phyloP scores from a whole-genome alignment of 768 basidiomycete species.

The Amanita phalloides region DNA sequence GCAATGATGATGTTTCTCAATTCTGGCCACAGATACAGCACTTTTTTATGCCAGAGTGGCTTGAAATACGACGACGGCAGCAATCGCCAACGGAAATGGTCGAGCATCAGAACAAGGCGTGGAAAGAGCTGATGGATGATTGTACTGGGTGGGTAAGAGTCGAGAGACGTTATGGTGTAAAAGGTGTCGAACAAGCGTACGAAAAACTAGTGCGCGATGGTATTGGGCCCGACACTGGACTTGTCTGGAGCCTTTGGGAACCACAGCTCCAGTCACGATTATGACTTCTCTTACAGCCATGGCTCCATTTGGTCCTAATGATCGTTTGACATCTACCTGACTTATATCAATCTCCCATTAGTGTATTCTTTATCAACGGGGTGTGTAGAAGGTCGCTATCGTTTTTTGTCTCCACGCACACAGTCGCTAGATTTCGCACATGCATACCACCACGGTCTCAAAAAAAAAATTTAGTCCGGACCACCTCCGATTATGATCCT shows the following conservation, averaged over 20 bases:
- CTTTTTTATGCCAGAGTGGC: constrained; percentile 68
- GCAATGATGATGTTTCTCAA: constrained; percentile 8
- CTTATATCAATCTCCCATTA: too few relatives aligned
- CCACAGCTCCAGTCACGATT: constrained; percentile 4
- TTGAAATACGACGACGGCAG: constrained; percentile 40
- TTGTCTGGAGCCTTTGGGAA: constrained; percentile 58
- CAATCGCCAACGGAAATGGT: constrained; percentile 37
- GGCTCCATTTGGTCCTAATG: background rate
- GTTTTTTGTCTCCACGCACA: too few relatives aligned
- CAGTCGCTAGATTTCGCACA: too few relatives aligned
- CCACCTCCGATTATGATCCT: too few relatives aligned
- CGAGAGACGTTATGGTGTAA: constrained; percentile 34
- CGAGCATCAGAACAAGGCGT: constrained; percentile 39
- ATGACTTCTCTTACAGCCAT: background rate
- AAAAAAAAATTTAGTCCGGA: too few relatives aligned
- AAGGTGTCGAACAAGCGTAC: constrained; percentile 39
- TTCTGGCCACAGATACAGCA: constrained; percentile 31
- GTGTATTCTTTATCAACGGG: too few relatives aligned
- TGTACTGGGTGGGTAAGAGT: constrained; percentile 44
- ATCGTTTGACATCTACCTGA: background rate
- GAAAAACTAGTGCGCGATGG: constrained; percentile 31
- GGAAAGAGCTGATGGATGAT: constrained; percentile 49
- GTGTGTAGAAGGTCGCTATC: too few relatives aligned
- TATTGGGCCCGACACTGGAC: constrained; percentile 42
- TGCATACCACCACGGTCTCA: too few relatives aligned